Base-by-base conservation (phyloP, 768 basidiomycete genomes). In the Lactarius tabidus region DNA sequence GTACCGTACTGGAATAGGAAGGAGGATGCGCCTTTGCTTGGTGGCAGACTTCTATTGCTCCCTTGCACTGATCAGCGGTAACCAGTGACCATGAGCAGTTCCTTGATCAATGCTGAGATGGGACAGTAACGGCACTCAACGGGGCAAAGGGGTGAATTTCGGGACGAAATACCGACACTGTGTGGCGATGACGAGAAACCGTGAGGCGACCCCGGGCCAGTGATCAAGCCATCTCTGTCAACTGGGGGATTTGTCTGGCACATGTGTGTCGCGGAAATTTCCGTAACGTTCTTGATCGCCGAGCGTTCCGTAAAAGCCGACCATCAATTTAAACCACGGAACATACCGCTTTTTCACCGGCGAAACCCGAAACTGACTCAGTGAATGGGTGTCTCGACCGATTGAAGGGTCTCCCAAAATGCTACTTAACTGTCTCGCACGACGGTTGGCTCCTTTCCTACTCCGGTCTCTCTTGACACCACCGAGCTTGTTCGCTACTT, bases 231-330 rank as follows among this genome's bases (percentile, higher is more conserved):
- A 26, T 26, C 48, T 48, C 45, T 23, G 20, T 26, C 33, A 45
- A 45, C 51, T 39, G 48, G 33, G 62, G 43, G n/a, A 23, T 31
- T 28, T 23, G 51, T 10, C 26, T 23, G 39, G 53, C 26, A 39
- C 18, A 29, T 15, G 52, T 6, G 28, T n/a, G 28, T 31, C 26
- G 38, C 65, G 65, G 65, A 14, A 33, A 43, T 48, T 66, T 41
- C 65, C 65, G 65, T 51, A 58, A 26, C 48, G 33, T 66, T 66
- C 65, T 52, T 66, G 65, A 66, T 66, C 60, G 65, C 65, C 65
- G 65, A 58, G 56, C 60, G 60, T 62, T 61, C 65, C 65, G 65
- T 62, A 66, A 66, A 66, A 62, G 56, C 65, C 65, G 65, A 66
- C 48, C 51, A 61, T 36, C 60, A 61, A 62, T 66, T 57, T 57